Evolutionary conservation across 306 rosid genomes (phyloP).

Genomic region (Prosopis cineraria): DNA sequence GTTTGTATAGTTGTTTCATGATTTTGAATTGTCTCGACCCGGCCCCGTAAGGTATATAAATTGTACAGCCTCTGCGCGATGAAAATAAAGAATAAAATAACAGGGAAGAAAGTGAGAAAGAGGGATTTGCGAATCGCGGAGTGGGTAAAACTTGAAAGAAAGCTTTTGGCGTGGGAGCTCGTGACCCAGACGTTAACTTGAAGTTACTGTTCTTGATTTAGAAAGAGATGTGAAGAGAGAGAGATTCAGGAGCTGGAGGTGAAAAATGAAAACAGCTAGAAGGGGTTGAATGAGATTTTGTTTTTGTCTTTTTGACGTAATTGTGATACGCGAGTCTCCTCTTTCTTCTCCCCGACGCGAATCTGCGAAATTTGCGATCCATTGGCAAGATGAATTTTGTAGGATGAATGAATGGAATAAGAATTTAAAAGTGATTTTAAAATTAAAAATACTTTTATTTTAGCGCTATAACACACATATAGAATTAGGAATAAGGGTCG

Average conservation of each 20-base stretch:
- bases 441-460: too few species aligned
- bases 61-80: background rate
- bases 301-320: background rate
- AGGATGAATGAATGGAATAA: background rate
- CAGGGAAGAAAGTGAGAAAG: background rate
- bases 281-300: background rate
- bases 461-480: too few species aligned
- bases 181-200: background rate
- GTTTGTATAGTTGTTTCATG: conserved; percentile 72
- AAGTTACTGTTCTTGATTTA: background rate
- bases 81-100: background rate
- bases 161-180: background rate
- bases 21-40: background rate
- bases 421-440: background rate
- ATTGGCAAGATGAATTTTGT: background rate
- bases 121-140: background rate
- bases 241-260: background rate
- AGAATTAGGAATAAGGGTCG: too few species aligned
- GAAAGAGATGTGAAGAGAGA: background rate
- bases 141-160: background rate
- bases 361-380: background rate
- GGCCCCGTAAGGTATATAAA: background rate
- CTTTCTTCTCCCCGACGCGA: background rate
- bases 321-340: background rate
- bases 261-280: background rate